Conservation (phyloP, 2,329 filamentous ascomycete species). For the Diplocarpon mali region DNA sequence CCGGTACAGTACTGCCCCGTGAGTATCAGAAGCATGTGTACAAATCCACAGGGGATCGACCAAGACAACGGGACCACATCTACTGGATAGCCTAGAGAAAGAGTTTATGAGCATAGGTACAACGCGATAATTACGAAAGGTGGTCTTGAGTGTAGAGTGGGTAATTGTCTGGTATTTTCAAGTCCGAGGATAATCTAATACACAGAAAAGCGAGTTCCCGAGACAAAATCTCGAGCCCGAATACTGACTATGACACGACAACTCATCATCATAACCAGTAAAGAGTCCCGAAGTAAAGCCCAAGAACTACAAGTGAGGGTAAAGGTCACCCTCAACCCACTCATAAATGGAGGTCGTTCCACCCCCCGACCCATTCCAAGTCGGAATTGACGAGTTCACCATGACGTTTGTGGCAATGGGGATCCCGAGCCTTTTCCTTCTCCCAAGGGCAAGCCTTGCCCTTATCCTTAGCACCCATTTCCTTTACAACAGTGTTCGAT, state of each 20-base stretch:
- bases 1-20: too few relatives aligned
- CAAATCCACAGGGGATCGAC: too few relatives aligned
- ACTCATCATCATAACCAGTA: constrained; percentile 10
- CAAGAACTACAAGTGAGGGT: constrained; percentile 41
- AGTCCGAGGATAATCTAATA: constrained; percentile 26
- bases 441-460: constrained; percentile 39
- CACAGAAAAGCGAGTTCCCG: constrained; percentile 29
- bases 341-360: constrained; percentile 41
- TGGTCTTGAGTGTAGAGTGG: constrained; percentile 21
- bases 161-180: constrained; percentile 28
- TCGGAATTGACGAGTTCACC: constrained; percentile 49
- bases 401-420: constrained; percentile 43
- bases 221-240: constrained; percentile 15
- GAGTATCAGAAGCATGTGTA: too few relatives aligned
- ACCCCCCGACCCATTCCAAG: constrained; percentile 91
- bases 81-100: too few relatives aligned
- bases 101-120: too few relatives aligned
- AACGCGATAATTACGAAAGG: too few relatives aligned
- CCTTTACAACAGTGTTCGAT: constrained; percentile 26
- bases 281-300: constrained; percentile 10
- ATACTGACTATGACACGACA: constrained; percentile 4
- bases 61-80: too few relatives aligned
- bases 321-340: constrained; percentile 5
- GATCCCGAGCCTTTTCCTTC: constrained; percentile 36
- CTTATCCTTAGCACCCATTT: constrained; percentile 29